Base-by-base conservation (phyloP, 495 filamentous ascomycete genomes). In the Penicillium tannophilum region DNA sequence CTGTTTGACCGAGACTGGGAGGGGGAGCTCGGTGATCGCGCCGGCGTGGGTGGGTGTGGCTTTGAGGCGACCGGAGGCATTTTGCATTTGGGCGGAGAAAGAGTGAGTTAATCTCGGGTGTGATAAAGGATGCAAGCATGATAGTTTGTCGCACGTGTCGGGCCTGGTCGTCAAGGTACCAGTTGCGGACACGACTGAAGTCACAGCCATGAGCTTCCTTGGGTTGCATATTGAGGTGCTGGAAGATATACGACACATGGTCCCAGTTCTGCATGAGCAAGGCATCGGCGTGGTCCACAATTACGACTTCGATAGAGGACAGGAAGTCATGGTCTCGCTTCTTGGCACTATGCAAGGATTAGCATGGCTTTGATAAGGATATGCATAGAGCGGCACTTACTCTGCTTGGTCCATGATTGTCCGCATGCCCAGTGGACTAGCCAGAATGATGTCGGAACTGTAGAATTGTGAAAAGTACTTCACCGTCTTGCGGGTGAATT, bases 201-300 rank as follows among this genome's bases (percentile, higher is more conserved):
- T 98, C 94, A 65, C 91, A 96, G 59, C 90, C 92, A 73, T 98
- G 94, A 4, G 90, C 84, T 65, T 97, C 90, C 55, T 86, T 88
- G 17, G 93, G 94, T 63, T 94, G 92, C 44, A 88, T 79, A 72
- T 98, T 98, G 47, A 98, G 86, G 72, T 97, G 92, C 59, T 91
- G 85, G 68, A 97, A 90, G 63, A 97, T 86, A 69, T 86, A 90
- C 63, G 92, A 89, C 53, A 96, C 83, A 74, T 98, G 92, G 64
- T 97, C 93, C 94, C 95, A 98, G 73, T 96, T 97, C 68, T 98
- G 94, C 93, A 97, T 97, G 17, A 93, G 82, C 16, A 98, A 80
- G 1, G 92, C 92, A 70, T 98, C 95, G 42, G 92, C 90, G 69
- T 97, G 92, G 72, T 98, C 94, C 47, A 95, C 80, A 39, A 98